A percentile compares a stretch with the other conserved stretches of the same genome.
Evolutionary conservation across 176 grass and related monocot species (phyloP).

Genomic region (Phoenix roebelenii): DNA sequence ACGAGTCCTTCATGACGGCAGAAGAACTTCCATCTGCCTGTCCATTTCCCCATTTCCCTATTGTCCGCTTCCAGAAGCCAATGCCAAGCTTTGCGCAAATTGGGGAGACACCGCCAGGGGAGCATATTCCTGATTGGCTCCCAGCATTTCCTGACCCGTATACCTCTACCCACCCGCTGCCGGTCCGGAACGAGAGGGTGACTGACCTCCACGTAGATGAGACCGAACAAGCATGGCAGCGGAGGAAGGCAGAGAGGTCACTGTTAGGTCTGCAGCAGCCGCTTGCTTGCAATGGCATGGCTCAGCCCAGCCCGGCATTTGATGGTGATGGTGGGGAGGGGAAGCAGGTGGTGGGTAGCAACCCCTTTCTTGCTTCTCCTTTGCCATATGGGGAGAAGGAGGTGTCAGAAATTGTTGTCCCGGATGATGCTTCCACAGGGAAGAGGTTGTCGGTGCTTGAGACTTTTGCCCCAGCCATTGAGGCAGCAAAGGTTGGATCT

Average conservation of each 20-base stretch:
- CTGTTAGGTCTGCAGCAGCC: slow-evolving; percentile 59
- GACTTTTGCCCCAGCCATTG: slow-evolving; percentile 58
- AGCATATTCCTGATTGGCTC: slow-evolving; percentile 68
- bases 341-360: slow-evolving; percentile 42
- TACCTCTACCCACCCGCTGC: slow-evolving; percentile 28
- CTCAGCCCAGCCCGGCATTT: slow-evolving; percentile 21
- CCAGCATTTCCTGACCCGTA: slow-evolving; percentile 56
- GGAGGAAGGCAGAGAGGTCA: slow-evolving; percentile 68
- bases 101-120: slow-evolving; percentile 28
- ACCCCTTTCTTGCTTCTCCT: slow-evolving; percentile 50
- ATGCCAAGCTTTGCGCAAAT: slow-evolving; percentile 10
- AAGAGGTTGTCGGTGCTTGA: slow-evolving; percentile 51
- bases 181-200: slow-evolving; percentile 34
- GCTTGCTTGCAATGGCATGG: slow-evolving; percentile 32
- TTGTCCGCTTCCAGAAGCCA: slow-evolving; percentile 15
- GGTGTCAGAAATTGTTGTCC: slow-evolving; percentile 38
- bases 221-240: slow-evolving; percentile 43
- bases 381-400: slow-evolving; percentile 46
- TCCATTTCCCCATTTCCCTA: slow-evolving; percentile 45
- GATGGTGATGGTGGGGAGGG: slow-evolving; percentile 29
- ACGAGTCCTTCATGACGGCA: slow-evolving; percentile 23
- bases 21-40: slow-evolving; percentile 51
- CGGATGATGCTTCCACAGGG: slow-evolving; percentile 10
- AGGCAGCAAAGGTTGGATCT: slow-evolving; percentile 33
- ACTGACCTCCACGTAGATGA: slow-evolving; percentile 36